Percentiles rank a stretch among this genome's conserved stretches.
Evolutionary conservation across 305 asterid genomes (phyloP).

Genomic region (Fraxinus albicans): DNA sequence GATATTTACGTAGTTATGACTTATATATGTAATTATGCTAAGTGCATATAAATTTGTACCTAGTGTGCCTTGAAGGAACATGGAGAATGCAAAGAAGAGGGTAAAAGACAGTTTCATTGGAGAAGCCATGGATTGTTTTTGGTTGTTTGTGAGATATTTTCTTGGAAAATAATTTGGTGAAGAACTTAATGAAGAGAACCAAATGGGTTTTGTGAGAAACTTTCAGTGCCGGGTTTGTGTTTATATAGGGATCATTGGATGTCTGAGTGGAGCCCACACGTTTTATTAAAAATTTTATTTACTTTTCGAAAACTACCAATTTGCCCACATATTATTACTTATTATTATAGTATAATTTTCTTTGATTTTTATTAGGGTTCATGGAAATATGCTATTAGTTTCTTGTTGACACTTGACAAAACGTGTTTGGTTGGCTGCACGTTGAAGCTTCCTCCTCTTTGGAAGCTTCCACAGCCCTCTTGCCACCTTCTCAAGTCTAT

Average conservation of each 20-base stretch:
- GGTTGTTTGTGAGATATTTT: not conserved
- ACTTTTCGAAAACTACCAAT: not conserved
- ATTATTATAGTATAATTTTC: not conserved
- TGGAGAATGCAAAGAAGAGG: slow-evolving; percentile 61
- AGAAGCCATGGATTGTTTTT: not conserved
- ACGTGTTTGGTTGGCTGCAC: not conserved
- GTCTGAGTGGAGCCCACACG: not conserved
- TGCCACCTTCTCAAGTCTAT: not conserved
- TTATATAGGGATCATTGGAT: not conserved
- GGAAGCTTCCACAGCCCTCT: slow-evolving; percentile 5
- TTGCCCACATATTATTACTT: not conserved
- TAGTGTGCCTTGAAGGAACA: slow-evolving; percentile 49
- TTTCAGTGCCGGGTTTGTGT: not conserved
- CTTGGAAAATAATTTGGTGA: not conserved
- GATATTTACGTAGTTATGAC: not conserved
- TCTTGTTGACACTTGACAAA: not conserved
- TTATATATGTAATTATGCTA: not conserved
- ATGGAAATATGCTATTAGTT: not conserved
- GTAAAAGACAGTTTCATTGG: not conserved
- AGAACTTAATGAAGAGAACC: not conserved
- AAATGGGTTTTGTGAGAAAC: not conserved
- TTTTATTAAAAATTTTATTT: not conserved
- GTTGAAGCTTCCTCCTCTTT: slow-evolving; percentile 16
- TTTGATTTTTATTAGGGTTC: not conserved
- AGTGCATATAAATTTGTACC: slow-evolving; percentile 36